Conservation (phyloP, 2,329 filamentous ascomycete genomes). For the Neopestalotiopsis clavispora region DNA sequence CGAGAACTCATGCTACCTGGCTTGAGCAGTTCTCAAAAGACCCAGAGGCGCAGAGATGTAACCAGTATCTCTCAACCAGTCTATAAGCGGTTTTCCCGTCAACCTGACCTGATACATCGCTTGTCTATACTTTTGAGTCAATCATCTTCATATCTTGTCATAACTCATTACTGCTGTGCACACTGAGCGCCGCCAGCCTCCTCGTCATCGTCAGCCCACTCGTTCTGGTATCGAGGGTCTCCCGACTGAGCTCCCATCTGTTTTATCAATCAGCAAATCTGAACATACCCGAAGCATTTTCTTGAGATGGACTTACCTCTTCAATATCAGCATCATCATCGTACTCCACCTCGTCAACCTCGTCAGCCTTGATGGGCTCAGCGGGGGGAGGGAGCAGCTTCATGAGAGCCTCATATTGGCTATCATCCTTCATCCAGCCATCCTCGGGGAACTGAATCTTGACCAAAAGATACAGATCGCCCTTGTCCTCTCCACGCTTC, state of each 20-base stretch:
- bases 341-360: slow-evolving; percentile 86
- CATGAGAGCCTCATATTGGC: slow-evolving; percentile 70
- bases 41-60: background rate
- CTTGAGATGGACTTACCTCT: slow-evolving; percentile 55
- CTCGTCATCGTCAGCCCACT: slow-evolving; percentile 76
- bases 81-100: background rate
- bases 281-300: background rate
- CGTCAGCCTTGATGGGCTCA: slow-evolving; percentile 69
- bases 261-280: slow-evolving; percentile 30
- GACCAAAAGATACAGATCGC: slow-evolving; percentile 86
- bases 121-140: slow-evolving; percentile 23
- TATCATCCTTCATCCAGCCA: slow-evolving; percentile 73
- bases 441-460: slow-evolving; percentile 89
- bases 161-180: slow-evolving; percentile 67
- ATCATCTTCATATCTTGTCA: slow-evolving; percentile 30
- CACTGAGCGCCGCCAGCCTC: slow-evolving; percentile 72
- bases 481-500: slow-evolving; percentile 82
- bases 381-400: slow-evolving; percentile 74
- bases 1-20: background rate
- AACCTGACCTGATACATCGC: slow-evolving; percentile 13
- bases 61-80: background rate
- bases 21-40: background rate
- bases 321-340: slow-evolving; percentile 85
- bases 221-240: slow-evolving; percentile 67
- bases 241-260: slow-evolving; percentile 75